These are phyloP conservation scores for Alternaria brassicae DNA, from an alignment of 2,329 filamentous ascomycete genomes.

Conservation along the genomic window DNA sequence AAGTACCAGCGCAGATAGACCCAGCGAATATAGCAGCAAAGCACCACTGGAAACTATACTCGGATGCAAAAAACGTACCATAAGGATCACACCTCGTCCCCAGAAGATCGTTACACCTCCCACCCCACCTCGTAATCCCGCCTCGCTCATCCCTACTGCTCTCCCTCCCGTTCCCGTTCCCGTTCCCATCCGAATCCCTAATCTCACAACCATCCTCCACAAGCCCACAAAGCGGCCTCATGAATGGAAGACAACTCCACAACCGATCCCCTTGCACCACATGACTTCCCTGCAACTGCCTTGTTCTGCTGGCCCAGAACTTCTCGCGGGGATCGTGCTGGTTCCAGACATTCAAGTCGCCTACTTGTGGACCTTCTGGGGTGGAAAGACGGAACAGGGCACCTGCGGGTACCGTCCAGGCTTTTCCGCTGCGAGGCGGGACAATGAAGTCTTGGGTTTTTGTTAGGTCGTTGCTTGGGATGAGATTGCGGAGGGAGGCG, in stretches of 20 bases:
- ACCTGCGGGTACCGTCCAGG: slow-evolving; percentile 74
- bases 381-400: slow-evolving; percentile 76
- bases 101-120: slow-evolving; percentile 75
- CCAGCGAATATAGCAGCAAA: background rate
- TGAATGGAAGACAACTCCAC: slow-evolving; percentile 79
- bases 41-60: background rate
- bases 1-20: background rate
- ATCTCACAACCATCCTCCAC: slow-evolving; percentile 65
- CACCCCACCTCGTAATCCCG: slow-evolving; percentile 65
- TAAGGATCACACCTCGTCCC: slow-evolving; percentile 88
- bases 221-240: slow-evolving; percentile 77
- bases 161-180: slow-evolving; percentile 42
- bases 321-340: slow-evolving; percentile 76
- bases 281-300: slow-evolving; percentile 79
- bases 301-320: slow-evolving; percentile 82
- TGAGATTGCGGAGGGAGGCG: slow-evolving; percentile 26
- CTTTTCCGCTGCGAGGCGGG: slow-evolving; percentile 74
- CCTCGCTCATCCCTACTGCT: slow-evolving; percentile 56
- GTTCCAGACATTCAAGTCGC: slow-evolving; percentile 85
- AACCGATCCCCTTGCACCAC: slow-evolving; percentile 74
- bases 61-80: slow-evolving; percentile 40
- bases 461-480: slow-evolving; percentile 8
- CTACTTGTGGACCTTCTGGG: slow-evolving; percentile 77
- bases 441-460: slow-evolving; percentile 55
- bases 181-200: slow-evolving; percentile 29